phyloP scores from a whole-genome alignment of 73 alveolate genomes.

The Paramecium pentaurelia region DNA sequence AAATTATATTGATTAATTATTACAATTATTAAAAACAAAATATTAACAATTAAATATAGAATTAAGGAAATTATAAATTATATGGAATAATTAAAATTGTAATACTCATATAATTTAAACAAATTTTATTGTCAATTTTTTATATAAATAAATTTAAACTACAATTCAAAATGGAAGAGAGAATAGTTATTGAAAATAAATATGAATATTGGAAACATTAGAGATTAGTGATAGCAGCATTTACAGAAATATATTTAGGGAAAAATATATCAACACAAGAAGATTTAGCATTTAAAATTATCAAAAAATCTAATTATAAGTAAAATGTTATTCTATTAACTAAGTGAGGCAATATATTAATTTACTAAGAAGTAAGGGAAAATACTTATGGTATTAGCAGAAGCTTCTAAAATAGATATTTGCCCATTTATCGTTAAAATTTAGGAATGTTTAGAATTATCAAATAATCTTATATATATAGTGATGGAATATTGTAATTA shows the following conservation, averaged over 20 bases:
- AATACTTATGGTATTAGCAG: neutral
- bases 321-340: neutral
- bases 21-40: neutral
- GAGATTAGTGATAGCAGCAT: slow-evolving; percentile 16
- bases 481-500: slow-evolving; percentile 44
- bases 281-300: slow-evolving; percentile 40
- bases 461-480: slow-evolving; percentile 4
- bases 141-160: neutral
- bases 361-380: neutral
- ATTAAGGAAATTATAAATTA: neutral
- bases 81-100: neutral
- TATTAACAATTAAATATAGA: neutral
- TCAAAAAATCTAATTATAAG: slow-evolving; percentile 15
- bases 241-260: slow-evolving; percentile 30
- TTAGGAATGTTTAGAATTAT: slow-evolving; percentile 24
- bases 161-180: neutral
- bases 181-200: neutral
- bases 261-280: neutral
- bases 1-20: too few species aligned
- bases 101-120: neutral
- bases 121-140: neutral
- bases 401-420: neutral
- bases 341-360: neutral
- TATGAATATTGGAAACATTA: neutral
- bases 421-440: slow-evolving; percentile 52